Conservation (phyloP, 768 basidiomycete genomes). For the Pseudohyphozyma bogoriensis region DNA sequence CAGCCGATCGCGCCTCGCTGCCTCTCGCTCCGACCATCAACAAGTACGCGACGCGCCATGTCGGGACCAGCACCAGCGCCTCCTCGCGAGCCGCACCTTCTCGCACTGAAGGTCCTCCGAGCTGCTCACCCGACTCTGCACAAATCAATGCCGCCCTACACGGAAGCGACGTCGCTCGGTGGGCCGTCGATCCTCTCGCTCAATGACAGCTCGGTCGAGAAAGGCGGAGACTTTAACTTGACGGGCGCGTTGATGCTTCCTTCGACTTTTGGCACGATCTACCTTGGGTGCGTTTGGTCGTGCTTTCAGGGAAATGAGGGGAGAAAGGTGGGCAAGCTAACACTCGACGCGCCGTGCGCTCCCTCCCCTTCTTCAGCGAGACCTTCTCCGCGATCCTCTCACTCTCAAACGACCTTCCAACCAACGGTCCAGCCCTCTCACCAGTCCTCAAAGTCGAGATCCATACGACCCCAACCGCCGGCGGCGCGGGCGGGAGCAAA, state of each 20-base stretch:
- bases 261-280: conserved; percentile 71
- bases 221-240: not conserved
- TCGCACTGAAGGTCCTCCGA: conserved; percentile 13
- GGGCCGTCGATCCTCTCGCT: not conserved
- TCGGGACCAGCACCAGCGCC: too few relatives aligned
- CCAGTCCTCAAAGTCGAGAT: conserved; percentile 60
- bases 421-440: conserved; percentile 58
- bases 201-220: not conserved
- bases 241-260: conserved; percentile 57
- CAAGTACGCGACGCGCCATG: too few relatives aligned
- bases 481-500: conserved; percentile 45
- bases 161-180: not conserved
- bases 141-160: not conserved
- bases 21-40: too few relatives aligned
- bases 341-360: too few relatives aligned
- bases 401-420: conserved; percentile 38
- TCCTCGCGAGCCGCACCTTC: conserved; percentile 3
- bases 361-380: conserved; percentile 40
- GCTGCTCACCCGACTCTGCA: conserved; percentile 2
- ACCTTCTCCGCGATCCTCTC: conserved; percentile 73
- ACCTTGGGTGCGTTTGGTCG: conserved; percentile 48
- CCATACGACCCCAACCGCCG: conserved; percentile 62
- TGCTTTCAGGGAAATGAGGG: too few relatives aligned
- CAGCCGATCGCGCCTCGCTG: too few relatives aligned
- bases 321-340: not conserved